Conservation (phyloP, 2,329 filamentous ascomycete genomes). For the Myriangium duriaei region DNA sequence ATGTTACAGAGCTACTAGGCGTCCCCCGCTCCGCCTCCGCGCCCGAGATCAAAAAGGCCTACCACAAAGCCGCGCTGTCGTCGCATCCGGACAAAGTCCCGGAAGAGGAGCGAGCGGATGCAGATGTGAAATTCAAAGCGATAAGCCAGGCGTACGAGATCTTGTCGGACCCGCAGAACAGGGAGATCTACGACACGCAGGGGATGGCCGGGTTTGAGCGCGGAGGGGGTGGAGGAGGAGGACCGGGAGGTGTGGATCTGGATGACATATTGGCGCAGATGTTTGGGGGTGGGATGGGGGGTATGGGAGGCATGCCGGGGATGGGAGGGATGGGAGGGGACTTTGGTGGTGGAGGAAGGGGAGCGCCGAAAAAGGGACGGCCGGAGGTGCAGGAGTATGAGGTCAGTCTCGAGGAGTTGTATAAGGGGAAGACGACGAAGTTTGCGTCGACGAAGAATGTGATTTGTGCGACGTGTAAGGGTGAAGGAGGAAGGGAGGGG, state of each 20-base stretch:
- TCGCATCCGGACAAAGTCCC: conserved; percentile 94
- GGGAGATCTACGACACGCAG: conserved; percentile 80
- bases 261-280: conserved; percentile 90
- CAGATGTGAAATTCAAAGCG: conserved; percentile 85
- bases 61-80: conserved; percentile 82
- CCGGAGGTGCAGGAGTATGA: conserved; percentile 87
- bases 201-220: conserved; percentile 94
- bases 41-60: conserved; percentile 86
- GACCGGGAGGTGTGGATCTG: conserved; percentile 63
- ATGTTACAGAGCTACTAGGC: conserved; percentile 63
- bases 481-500: conserved; percentile 81
- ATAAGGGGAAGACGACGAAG: conserved; percentile 97
- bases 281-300: conserved; percentile 50
- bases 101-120: conserved; percentile 69
- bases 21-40: conserved; percentile 59
- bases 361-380: conserved; percentile 52
- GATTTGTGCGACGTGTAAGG: conserved; percentile 76
- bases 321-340: conserved; percentile 34
- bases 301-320: conserved; percentile 34
- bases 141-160: conserved; percentile 96
- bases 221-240: conserved; percentile 50
- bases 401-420: conserved; percentile 84
- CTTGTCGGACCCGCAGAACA: conserved; percentile 88
- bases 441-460: conserved; percentile 93
- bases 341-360: conserved; percentile 21